phyloP scores from a whole-genome alignment of 371 early-diverging fungal species.

The Mortierella sp. region DNA sequence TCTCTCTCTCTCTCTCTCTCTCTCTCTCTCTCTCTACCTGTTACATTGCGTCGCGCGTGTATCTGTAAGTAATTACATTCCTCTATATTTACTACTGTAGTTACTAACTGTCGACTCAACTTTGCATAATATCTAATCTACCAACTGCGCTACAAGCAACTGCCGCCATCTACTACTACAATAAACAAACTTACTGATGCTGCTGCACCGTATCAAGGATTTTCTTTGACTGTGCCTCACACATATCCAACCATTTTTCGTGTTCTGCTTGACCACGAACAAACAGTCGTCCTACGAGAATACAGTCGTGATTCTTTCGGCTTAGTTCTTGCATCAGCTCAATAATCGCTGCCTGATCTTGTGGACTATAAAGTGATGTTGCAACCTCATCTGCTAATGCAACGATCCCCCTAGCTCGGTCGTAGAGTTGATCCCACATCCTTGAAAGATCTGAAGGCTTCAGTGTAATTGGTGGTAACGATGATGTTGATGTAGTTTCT shows the following conservation, averaged over 20 bases:
- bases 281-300: slow-evolving; percentile 49
- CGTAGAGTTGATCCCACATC: slow-evolving; percentile 56
- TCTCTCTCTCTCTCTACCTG: too few relatives aligned
- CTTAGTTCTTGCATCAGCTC: slow-evolving; percentile 33
- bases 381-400: slow-evolving; percentile 52
- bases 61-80: too few relatives aligned
- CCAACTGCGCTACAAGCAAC: too few relatives aligned
- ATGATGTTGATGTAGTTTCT: background rate
- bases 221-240: slow-evolving; percentile 50
- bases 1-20: too few relatives aligned
- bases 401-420: slow-evolving; percentile 39
- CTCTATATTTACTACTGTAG: too few relatives aligned
- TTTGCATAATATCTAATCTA: too few relatives aligned
- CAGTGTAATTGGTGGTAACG: slow-evolving; percentile 7
- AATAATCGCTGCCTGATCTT: slow-evolving; percentile 28
- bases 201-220: slow-evolving; percentile 33
- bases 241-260: slow-evolving; percentile 56
- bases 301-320: slow-evolving; percentile 46
- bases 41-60: too few relatives aligned
- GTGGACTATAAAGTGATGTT: slow-evolving; percentile 50
- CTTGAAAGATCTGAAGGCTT: slow-evolving; percentile 42
- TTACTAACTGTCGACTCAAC: too few relatives aligned
- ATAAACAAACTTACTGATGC: background rate
- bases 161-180: too few relatives aligned
- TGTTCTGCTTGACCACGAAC: slow-evolving; percentile 50